Evolutionary conservation across 495 filamentous ascomycete genomes (phyloP), one percentile per base, ranked within the genome.

Genomic region (Usnea hakonensis): DNA sequence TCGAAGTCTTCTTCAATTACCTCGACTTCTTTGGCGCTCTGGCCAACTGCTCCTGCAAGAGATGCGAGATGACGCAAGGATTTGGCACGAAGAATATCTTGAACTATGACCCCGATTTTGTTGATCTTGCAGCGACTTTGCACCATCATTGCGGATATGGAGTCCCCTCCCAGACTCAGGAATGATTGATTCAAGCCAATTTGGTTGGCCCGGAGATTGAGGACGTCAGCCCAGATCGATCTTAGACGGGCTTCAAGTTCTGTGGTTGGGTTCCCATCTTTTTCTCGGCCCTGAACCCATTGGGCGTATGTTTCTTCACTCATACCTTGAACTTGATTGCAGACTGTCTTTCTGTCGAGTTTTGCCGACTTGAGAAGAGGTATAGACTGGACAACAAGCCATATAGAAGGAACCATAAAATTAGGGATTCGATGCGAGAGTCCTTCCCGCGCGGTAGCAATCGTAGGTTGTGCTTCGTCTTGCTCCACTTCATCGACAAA

Each of bases 121-220:
- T 78, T 70, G 67, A 77, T 78, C 65, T 77, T 81, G 63, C 75
- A 78, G 17, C 74, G 69, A 17, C 78, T 78, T 64, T 83, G 78
- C 21, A 84, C 85, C 13, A 84, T 85, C 79, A 90, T 89, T 1
- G 86, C 86, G 14, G 81, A 79, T 54, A 90, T 86, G 1, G 86
- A 89, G 64, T 90, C 87, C 43, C 86, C 87, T 17, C 87, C 86
- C 11, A 87, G 74, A 28, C 74, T 76, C 64, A 89, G 76, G 69
- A 90, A 89, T 64, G 78, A 82, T 63, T 85, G 78, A 16, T 80
- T 72, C 35, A 83, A 64, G 13, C 76, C 74, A 40, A 88, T 81
- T 6, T 75, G 69, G 21, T 38, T 65, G 30, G 67, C 64, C 0
- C 76, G 76, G 13, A 85, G 71, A 57, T 83, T 83, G 19, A 86